Conservation (phyloP, 2,329 filamentous ascomycete genomes). For the Hypoxylon sp. region DNA sequence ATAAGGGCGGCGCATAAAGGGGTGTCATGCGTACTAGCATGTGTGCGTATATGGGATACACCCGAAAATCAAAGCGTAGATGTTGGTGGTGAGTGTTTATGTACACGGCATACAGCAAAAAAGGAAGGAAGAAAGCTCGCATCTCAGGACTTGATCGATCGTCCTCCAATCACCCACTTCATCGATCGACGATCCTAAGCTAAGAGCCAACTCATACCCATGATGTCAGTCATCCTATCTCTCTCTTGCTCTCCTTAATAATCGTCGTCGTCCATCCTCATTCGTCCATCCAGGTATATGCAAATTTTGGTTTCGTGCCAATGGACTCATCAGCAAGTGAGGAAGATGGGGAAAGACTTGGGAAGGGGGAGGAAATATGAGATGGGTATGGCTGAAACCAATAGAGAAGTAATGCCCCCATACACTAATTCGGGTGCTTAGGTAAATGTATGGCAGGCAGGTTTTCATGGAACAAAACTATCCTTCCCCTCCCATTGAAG, state of each 20-base stretch:
- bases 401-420: neutral
- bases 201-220: neutral
- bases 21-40: neutral
- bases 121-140: neutral
- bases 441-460: too few relatives aligned
- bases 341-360: too few relatives aligned
- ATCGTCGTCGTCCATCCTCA: conserved; percentile 7
- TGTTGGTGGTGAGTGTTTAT: too few relatives aligned
- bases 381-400: conserved; percentile 5
- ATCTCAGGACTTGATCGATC: conserved; percentile 9
- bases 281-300: conserved; percentile 36
- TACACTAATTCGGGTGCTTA: neutral
- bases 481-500: conserved; percentile 10
- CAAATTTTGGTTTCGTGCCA: conserved; percentile 34
- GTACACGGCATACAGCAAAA: conserved; percentile 30
- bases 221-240: conserved; percentile 25
- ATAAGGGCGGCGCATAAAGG: conserved; percentile 9
- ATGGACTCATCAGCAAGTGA: conserved; percentile 24
- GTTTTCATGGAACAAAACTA: too few relatives aligned
- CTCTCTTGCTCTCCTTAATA: conserved; percentile 7
- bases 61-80: neutral
- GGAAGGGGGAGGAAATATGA: conserved; percentile 7
- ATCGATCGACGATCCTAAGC: conserved; percentile 12
- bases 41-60: neutral
- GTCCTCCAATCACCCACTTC: too few relatives aligned